A percentile compares a stretch with the other conserved stretches of the same genome.
Conservation (phyloP, 768 basidiomycete genomes). For the Pleurotus citrinopileatus region DNA sequence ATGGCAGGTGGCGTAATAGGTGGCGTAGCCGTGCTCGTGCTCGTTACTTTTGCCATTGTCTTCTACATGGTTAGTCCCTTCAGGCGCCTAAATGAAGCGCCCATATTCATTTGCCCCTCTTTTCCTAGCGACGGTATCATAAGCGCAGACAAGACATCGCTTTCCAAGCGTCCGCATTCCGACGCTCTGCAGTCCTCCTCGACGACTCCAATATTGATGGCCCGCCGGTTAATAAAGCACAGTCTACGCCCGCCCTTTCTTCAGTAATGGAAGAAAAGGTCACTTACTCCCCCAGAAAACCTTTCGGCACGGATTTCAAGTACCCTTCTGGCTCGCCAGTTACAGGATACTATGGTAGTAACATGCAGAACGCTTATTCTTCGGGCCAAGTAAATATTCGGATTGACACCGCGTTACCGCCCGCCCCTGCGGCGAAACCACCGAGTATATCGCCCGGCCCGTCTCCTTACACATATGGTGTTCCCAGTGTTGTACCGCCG, state of each 20-base stretch:
- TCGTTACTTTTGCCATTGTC: not conserved
- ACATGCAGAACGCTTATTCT: not conserved
- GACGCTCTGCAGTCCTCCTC: conserved; percentile 58
- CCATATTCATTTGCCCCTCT: not conserved
- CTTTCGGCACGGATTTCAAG: conserved; percentile 5
- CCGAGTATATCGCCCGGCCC: not conserved
- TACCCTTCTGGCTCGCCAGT: not conserved
- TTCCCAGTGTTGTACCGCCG: not conserved
- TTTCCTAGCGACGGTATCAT: conserved; percentile 39
- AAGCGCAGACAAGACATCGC: conserved; percentile 19
- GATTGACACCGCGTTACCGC: conserved; percentile 7
- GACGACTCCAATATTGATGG: conserved; percentile 36
- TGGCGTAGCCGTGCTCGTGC: not conserved
- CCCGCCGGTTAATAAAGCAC: not conserved
- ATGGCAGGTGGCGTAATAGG: conserved; percentile 6
- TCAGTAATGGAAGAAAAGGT: not conserved
- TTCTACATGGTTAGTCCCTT: conserved; percentile 4
- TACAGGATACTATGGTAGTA: not conserved
- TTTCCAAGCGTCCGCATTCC: conserved; percentile 48
- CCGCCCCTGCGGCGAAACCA: not conserved
- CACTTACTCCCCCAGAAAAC: not conserved
- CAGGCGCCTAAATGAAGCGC: not conserved
- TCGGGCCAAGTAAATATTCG: not conserved
- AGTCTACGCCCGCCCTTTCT: not conserved
- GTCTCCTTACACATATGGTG: not conserved